Evolutionary conservation across 129 eudicot species (phyloP), one percentile per base, ranked within the genome.

Genomic region (Saposhnikovia divaricata): DNA sequence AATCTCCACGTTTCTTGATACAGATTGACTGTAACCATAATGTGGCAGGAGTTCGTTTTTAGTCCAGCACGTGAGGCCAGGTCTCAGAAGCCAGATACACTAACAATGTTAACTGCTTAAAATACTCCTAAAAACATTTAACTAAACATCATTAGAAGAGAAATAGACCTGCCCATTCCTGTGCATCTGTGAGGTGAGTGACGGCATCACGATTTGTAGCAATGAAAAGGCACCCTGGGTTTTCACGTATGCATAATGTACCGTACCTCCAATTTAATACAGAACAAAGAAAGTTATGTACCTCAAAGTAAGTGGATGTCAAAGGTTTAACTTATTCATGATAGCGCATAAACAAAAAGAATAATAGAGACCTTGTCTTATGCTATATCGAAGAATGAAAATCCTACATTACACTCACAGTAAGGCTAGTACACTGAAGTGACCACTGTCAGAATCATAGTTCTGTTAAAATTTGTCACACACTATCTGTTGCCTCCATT

Each of bases 181-280:
- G 99, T 85, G 96, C 96, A 83, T 95, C 96, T 48, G 99, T 95
- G 75, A 95, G 94, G 84, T 95, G 97, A 86, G 97, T 92, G 16
- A 92, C 97, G 80, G 99, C 97, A 82, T 95, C 99, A 80, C 99
- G 93, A 79, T 95, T 95, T 61, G 99, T 95, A 47, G 99, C 99
- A 74, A 95, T 92, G 81, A 95, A 95, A 78, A 95, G 96, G 80
- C 99, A 95, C 66, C 97, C 99, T 39, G 99, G 99, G 82, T 95
- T 95, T 86, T 95, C 97, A 66, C 99, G 99, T 72, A 95, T 84
- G 82, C 99, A 95, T 78, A 95, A 88, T 42, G 99, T 95, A 77
- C 97, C 99, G 18, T 95, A 95, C 88, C 98, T 95, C 66, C 77
- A 61, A 79, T 66, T 74, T 72, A 31, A 72, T 61, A 39, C 50